Base-by-base conservation (phyloP, 1,284 basidiomycete genomes). In the Ceratobasidium sp. region DNA sequence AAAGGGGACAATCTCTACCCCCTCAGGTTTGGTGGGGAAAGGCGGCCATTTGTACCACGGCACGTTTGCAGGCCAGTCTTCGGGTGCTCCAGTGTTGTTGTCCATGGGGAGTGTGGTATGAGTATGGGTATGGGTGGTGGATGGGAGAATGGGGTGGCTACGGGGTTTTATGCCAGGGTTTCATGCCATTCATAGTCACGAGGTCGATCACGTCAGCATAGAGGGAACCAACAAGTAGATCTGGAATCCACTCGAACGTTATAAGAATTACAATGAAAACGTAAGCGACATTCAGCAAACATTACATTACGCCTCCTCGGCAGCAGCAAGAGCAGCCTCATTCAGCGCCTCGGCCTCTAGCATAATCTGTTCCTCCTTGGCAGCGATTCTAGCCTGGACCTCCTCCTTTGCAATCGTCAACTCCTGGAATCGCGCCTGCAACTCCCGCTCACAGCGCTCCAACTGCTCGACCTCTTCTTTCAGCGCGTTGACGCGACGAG, bases 391-490 rank as follows among this genome's bases (percentile, higher is more conserved):
- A 48, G 81, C 84, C 77, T 87, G 82, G 7, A 86, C 82, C 66
- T 91, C 91, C 74, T 87, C 83, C 77, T 90, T 84, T 80, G 94
- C 91, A 72, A 82, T 81, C 64, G 90, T 88, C 75, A 97, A 80
- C 77, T 95, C 94, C n/a, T 87, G 88, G 81, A 96, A 96, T 72
- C 88, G 83, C 74, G 85, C 85, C 80, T 97, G 95, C 76, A 96
- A 81, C 75, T 87, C 81, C 69, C 84, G 82, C 81, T 97, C 95
- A 75, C 91, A 84, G 74, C 84, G 82, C 79, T 94, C 90, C 58
- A 97, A 83, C 74, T 82, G 83, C 53, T 90, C 89, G 16, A 97
- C 95, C 79, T 97, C 95, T 77, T 92, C 92, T 79, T 88, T 88
- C 76, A 96, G 84, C 28, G 84, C 83, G 60, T 88, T 87, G 56